Conservation (phyloP, 371 early-diverging fungal species). For the Mortierella sp. region DNA sequence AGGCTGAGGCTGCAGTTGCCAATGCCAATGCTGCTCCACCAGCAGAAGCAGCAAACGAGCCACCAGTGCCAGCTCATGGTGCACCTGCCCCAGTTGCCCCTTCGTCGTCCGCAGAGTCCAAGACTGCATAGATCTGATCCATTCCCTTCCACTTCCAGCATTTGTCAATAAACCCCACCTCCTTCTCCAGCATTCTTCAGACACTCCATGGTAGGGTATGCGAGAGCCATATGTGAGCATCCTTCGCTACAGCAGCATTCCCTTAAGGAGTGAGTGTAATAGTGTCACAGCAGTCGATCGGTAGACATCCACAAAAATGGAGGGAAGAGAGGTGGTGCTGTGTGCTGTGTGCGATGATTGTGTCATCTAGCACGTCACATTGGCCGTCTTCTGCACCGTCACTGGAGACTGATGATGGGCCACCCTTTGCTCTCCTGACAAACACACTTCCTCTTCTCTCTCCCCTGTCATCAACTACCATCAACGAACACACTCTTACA, state of each 20-base stretch:
- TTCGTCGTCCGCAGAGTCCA: not conserved
- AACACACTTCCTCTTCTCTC: not conserved
- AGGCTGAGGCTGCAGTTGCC: slow-evolving; percentile 27
- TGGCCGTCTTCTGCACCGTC: not conserved
- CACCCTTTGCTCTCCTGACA: not conserved
- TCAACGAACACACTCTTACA: not conserved
- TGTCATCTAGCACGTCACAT: not conserved
- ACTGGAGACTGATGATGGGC: not conserved
- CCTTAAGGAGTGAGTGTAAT: too few relatives aligned
- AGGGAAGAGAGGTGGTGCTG: not conserved
- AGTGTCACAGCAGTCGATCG: not conserved
- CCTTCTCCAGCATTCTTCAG: not conserved
- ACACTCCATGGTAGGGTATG: not conserved
- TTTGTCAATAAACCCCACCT: slow-evolving; percentile 4
- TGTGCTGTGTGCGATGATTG: slow-evolving; percentile 5
- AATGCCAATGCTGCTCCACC: slow-evolving; percentile 17
- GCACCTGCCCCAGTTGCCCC: not conserved
- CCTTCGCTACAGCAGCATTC: not conserved
- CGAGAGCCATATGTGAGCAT: not conserved
- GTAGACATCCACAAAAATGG: not conserved
- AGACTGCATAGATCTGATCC: not conserved
- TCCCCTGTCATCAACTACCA: not conserved
- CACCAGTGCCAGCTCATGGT: not conserved
- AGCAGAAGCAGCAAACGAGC: not conserved
- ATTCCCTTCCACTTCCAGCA: not conserved